Evolutionary conservation across 306 rosid genomes (phyloP).

Genomic region (Ormosia emarginata): DNA sequence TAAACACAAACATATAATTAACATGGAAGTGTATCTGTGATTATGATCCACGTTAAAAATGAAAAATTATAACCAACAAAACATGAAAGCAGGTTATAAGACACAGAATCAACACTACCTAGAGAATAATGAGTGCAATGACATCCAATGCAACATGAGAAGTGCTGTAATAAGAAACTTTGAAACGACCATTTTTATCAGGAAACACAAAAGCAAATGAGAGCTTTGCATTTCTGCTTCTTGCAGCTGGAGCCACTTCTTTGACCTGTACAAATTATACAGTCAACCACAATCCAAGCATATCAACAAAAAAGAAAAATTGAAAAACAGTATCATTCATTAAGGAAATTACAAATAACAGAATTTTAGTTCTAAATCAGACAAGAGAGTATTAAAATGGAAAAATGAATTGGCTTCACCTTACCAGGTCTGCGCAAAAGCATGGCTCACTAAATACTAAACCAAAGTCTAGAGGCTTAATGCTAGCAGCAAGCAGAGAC

Average conservation of each 20-base stretch:
- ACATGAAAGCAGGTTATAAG: too few relatives aligned
- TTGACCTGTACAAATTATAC: constrained; percentile 55
- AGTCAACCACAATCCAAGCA: constrained; percentile 14
- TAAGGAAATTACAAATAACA: not conserved
- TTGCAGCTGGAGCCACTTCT: constrained; percentile 90
- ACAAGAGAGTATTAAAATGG: not conserved
- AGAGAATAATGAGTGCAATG: too few relatives aligned
- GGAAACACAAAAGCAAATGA: constrained; percentile 97
- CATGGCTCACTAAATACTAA: not conserved
- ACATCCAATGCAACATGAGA: not conserved
- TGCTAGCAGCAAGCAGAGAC: not conserved
- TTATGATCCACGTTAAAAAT: too few relatives aligned
- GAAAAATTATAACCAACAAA: too few relatives aligned
- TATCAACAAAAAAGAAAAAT: not conserved
- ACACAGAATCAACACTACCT: too few relatives aligned
- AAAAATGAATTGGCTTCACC: not conserved
- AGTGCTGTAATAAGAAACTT: constrained; percentile 23
- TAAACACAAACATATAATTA: too few relatives aligned
- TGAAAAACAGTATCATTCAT: not conserved
- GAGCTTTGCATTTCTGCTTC: constrained; percentile 86
- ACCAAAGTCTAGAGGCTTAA: not conserved
- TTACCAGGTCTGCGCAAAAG: not conserved
- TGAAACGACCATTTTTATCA: constrained; percentile 80
- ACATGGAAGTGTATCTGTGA: too few relatives aligned
- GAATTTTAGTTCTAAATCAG: not conserved